Percentiles rank a stretch among this genome's conserved stretches.
phyloP scores from a whole-genome alignment of 73 alveolate species.

The Paramecium primaurelia region DNA sequence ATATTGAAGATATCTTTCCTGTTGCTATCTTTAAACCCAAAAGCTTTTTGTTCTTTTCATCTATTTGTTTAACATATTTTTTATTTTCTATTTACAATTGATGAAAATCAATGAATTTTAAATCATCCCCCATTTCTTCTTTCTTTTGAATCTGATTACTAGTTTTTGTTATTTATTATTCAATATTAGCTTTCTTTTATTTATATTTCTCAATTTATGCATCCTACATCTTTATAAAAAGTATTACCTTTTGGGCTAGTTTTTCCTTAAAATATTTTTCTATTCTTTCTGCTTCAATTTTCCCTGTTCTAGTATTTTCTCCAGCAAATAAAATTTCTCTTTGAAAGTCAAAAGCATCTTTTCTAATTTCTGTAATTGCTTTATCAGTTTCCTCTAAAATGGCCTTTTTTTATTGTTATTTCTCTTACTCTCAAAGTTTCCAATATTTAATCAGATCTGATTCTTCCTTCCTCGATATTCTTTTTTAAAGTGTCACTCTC shows the following conservation, averaged over 20 bases:
- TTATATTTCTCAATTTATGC: slow-evolving; percentile 78
- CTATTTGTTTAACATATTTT: slow-evolving; percentile 92
- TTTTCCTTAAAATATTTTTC: slow-evolving; percentile 87
- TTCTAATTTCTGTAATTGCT: slow-evolving; percentile 84
- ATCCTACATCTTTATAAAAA: slow-evolving; percentile 41
- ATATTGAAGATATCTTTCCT: slow-evolving; percentile 69
- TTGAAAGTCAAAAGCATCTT: slow-evolving; percentile 89
- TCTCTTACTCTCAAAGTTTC: slow-evolving; percentile 66
- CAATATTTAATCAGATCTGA: slow-evolving; percentile 82
- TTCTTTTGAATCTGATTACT: slow-evolving; percentile 86
- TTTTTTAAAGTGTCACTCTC: slow-evolving; percentile 84
- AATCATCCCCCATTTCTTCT: slow-evolving; percentile 94
- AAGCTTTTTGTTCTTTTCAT: slow-evolving; percentile 90
- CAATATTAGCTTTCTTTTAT: slow-evolving; percentile 76
- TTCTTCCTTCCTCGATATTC: slow-evolving; percentile 85
- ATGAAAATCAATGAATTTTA: slow-evolving; percentile 95
- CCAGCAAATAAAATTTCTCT: slow-evolving; percentile 82
- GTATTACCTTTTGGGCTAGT: slow-evolving; percentile 63
- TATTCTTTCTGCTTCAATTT: slow-evolving; percentile 87
- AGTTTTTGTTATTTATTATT: slow-evolving; percentile 78
- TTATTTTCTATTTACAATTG: slow-evolving; percentile 93
- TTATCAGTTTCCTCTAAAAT: slow-evolving; percentile 89
- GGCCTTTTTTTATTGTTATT: slow-evolving; percentile 67
- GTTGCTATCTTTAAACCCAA: slow-evolving; percentile 84
- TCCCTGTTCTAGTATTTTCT: slow-evolving; percentile 89